Conservation (phyloP, 148 eudicot genomes). For the Rhododendron mucronatum region DNA sequence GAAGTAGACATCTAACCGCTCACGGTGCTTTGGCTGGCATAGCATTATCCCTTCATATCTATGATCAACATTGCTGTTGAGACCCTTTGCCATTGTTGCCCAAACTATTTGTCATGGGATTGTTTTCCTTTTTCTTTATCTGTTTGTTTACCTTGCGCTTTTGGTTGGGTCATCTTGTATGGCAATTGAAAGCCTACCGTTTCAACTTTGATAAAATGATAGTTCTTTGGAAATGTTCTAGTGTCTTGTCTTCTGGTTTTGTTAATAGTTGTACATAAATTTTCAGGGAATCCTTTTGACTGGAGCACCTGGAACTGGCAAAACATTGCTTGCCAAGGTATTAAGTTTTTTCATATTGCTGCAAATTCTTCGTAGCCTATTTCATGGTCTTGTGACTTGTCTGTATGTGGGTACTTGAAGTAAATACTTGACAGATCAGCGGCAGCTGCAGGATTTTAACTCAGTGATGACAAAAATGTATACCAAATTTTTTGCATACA, state of each 20-base stretch:
- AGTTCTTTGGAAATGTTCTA: background rate
- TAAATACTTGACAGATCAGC: background rate
- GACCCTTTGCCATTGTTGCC: background rate
- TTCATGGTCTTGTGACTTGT: background rate
- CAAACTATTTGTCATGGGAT: background rate
- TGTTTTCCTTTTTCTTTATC: background rate
- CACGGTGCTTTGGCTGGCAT: background rate
- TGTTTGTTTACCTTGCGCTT: background rate
- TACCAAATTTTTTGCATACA: too few relatives aligned
- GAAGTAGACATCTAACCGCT: background rate
- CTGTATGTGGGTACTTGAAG: background rate
- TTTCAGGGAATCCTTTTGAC: constrained; percentile 96
- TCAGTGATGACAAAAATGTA: too few relatives aligned
- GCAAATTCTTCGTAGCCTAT: background rate
- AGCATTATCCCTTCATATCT: background rate
- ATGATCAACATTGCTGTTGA: background rate
- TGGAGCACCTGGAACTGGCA: constrained; percentile 98
- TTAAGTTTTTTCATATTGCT: constrained; percentile 3
- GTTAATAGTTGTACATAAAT: background rate
- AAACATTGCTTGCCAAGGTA: constrained; percentile 97
- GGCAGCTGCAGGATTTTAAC: too few relatives aligned
- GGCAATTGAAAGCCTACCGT: background rate
- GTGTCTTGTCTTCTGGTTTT: background rate
- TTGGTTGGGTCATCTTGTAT: background rate
- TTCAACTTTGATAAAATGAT: background rate